A percentile compares a stretch with the other conserved stretches of the same genome.
Evolutionary conservation across 2,329 filamentous ascomycete species (phyloP).

Genomic region (Fonsecaea pedrosoi): DNA sequence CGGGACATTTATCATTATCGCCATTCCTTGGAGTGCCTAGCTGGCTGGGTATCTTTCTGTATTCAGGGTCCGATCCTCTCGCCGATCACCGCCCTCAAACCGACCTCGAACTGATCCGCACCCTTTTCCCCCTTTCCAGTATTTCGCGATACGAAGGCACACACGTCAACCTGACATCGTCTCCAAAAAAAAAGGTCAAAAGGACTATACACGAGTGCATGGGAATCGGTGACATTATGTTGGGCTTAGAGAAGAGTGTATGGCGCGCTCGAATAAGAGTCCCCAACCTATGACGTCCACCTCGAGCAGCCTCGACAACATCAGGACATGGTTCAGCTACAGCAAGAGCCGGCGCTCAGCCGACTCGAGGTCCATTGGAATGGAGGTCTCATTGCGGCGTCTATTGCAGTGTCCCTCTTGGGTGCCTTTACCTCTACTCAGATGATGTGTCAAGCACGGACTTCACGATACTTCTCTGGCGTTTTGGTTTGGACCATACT

Average conservation of each 20-base stretch:
- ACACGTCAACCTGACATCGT: background rate
- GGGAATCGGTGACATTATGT: conserved; percentile 10
- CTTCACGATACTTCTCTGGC: conserved; percentile 41
- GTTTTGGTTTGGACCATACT: conserved; percentile 44
- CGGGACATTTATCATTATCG: background rate
- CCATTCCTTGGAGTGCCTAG: background rate
- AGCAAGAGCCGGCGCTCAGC: conserved; percentile 22
- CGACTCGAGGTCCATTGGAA: conserved; percentile 42
- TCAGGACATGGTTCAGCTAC: conserved; percentile 11
- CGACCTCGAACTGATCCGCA: background rate
- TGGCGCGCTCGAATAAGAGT: conserved; percentile 4
- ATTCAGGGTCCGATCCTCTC: background rate
- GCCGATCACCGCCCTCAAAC: background rate
- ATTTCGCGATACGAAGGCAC: background rate
- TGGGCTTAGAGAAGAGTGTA: conserved; percentile 5
- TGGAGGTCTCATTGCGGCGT: conserved; percentile 41
- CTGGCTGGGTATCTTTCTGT: background rate
- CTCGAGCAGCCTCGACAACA: background rate
- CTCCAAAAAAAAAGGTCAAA: background rate
- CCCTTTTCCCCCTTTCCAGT: background rate
- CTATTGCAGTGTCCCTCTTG: conserved; percentile 44
- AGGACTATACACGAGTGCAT: background rate
- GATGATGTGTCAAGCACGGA: conserved; percentile 45
- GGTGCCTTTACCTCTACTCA: conserved; percentile 46
- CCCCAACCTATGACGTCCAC: conserved; percentile 6